These are phyloP conservation scores for Synchytrium microbalum DNA, from an alignment of 371 early-diverging fungal genomes.

Conservation along the genomic window DNA sequence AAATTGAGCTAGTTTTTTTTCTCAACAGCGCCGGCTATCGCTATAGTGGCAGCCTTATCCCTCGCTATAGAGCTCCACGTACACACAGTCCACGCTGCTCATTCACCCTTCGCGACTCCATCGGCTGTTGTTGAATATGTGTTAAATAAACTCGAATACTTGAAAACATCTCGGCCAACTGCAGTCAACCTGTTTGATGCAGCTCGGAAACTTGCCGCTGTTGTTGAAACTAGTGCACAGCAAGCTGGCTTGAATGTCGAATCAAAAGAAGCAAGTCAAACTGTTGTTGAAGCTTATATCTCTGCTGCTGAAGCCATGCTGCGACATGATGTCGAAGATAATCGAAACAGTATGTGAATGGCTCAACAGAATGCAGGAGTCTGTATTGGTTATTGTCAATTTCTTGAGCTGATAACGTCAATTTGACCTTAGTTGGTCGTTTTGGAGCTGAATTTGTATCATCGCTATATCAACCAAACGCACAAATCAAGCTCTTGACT, in stretches of 20 bases:
- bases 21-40: constrained; percentile 82
- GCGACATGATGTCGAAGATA: constrained; percentile 74
- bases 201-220: constrained; percentile 53
- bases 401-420: neutral
- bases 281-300: constrained; percentile 55
- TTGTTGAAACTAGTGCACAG: constrained; percentile 23
- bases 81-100: constrained; percentile 12
- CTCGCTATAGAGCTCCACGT: constrained; percentile 74
- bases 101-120: constrained; percentile 20
- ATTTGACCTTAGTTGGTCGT: constrained; percentile 47
- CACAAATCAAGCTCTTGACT: constrained; percentile 66
- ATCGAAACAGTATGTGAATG: constrained; percentile 48
- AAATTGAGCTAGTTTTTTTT: neutral
- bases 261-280: constrained; percentile 14
- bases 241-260: constrained; percentile 14
- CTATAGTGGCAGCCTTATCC: constrained; percentile 87
- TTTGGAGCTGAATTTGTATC: constrained; percentile 65
- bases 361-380: too few relatives aligned
- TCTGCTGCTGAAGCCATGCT: constrained; percentile 77
- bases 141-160: constrained; percentile 56
- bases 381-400: too few relatives aligned
- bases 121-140: constrained; percentile 49
- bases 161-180: constrained; percentile 88
- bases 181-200: constrained; percentile 96
- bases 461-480: neutral